These are phyloP conservation scores for Phaeosphaeria sp. DNA, from an alignment of 2,329 filamentous ascomycete genomes.

Conservation along the genomic window DNA sequence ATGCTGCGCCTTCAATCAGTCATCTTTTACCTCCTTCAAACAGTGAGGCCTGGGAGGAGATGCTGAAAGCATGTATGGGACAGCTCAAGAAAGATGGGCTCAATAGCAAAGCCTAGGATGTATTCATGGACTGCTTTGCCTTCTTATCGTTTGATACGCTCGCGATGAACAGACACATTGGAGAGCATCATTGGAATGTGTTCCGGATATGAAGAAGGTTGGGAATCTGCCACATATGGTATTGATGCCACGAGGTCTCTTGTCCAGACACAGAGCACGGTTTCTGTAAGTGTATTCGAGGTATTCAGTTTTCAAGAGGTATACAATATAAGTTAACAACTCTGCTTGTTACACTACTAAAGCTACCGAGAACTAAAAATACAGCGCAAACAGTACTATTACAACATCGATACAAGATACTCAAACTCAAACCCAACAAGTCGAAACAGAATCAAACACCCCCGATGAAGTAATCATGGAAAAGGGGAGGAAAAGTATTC, in stretches of 20 bases:
- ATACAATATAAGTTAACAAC: too few relatives aligned
- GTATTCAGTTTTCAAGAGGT: too few relatives aligned
- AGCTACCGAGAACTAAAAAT: too few relatives aligned
- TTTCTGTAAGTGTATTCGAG: too few relatives aligned
- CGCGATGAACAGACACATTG: constrained; percentile 15
- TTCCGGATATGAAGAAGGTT: constrained; percentile 15
- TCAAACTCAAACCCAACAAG: too few relatives aligned
- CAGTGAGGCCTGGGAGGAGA: background rate
- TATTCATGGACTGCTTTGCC: constrained; percentile 11
- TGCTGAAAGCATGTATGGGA: background rate
- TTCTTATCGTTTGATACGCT: constrained; percentile 7
- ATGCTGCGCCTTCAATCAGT: background rate
- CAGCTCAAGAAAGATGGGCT: constrained; percentile 11
- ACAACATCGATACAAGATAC: too few relatives aligned
- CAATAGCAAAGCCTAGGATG: constrained; percentile 3
- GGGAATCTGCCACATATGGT: constrained; percentile 14
- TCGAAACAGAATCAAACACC: too few relatives aligned
- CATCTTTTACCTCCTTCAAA: too few relatives aligned
- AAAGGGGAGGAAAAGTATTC: too few relatives aligned
- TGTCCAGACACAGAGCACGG: background rate
- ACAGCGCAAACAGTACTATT: too few relatives aligned
- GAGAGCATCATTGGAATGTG: constrained; percentile 21
- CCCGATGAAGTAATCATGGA: too few relatives aligned
- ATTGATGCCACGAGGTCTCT: constrained; percentile 9
- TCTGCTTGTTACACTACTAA: too few relatives aligned